Percentiles rank a stretch among this genome's conserved stretches.
Evolutionary conservation across 331 rosid genomes (phyloP).

Genomic region (Pyrus hybrid): DNA sequence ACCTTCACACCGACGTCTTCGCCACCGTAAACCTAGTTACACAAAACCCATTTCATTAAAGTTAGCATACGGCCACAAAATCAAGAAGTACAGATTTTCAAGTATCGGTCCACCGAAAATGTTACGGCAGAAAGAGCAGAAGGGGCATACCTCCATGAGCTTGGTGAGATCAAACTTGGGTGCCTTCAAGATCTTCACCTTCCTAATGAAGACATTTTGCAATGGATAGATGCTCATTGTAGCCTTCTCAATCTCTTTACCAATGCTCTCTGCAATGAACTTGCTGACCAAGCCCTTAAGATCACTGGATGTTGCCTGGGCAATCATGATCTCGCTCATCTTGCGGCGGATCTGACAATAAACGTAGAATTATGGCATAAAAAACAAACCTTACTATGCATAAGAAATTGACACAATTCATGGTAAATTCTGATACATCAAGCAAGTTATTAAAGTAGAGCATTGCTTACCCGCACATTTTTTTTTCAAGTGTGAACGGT

Average conservation of each 20-base stretch:
- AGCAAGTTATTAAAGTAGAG: no score
- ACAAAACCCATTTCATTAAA: not conserved
- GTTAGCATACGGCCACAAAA: not conserved
- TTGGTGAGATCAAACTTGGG: slow-evolving; percentile 93
- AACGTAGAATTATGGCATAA: not conserved
- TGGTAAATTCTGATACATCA: not conserved
- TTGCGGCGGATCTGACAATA: slow-evolving; percentile 69
- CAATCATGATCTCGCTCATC: slow-evolving; percentile 84
- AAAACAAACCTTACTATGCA: not conserved
- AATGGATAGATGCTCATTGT: slow-evolving; percentile 71
- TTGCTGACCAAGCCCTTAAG: slow-evolving; percentile 86
- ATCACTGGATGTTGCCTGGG: slow-evolving; percentile 76
- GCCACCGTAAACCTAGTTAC: slow-evolving; percentile 62
- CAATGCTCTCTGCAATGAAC: slow-evolving; percentile 85
- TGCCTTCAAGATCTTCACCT: slow-evolving; percentile 88
- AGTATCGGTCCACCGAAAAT: no score
- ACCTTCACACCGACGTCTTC: slow-evolving; percentile 68
- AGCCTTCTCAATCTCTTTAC: slow-evolving; percentile 84
- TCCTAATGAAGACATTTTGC: slow-evolving; percentile 78
- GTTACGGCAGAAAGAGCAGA: not conserved
- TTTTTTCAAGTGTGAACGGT: no score
- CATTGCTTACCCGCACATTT: no score
- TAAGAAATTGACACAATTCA: not conserved
- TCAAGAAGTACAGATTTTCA: no score
- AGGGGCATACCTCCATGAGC: slow-evolving; percentile 67